Evolutionary conservation across 306 rosid species (phyloP).

Genomic region (Coriaria nepalensis): DNA sequence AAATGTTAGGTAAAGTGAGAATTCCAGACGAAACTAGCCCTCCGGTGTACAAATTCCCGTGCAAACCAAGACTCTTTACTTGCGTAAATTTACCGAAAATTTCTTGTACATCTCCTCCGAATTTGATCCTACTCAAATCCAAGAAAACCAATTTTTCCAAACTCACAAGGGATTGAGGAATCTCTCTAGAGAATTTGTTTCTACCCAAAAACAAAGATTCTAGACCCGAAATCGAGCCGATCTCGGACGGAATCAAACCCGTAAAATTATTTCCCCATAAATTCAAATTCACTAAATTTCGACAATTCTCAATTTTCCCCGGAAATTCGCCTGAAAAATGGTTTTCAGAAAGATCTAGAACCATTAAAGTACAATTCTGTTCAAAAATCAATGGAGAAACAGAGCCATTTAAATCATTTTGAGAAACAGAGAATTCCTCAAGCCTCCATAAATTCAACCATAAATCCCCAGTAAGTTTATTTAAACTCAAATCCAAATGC

Average conservation of each 20-base stretch:
- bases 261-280: too few relatives aligned
- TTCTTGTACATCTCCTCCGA: slow-evolving; percentile 52
- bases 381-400: too few relatives aligned
- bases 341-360: too few relatives aligned
- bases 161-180: slow-evolving; percentile 55
- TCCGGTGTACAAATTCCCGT: slow-evolving; percentile 80
- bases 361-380: too few relatives aligned
- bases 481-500: too few relatives aligned
- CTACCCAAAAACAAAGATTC: slow-evolving; percentile 38
- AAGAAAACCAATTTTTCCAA: slow-evolving; percentile 42
- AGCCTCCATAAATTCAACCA: slow-evolving; percentile 47
- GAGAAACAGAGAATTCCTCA: slow-evolving; percentile 45
- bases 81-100: slow-evolving; percentile 65
- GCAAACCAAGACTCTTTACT: slow-evolving; percentile 57
- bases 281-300: too few relatives aligned
- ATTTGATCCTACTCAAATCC: slow-evolving; percentile 88
- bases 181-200: slow-evolving; percentile 49
- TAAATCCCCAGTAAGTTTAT: too few relatives aligned
- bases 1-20: slow-evolving; percentile 48
- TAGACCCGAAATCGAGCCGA: slow-evolving; percentile 55
- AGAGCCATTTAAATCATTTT: slow-evolving; percentile 51
- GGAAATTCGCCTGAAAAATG: too few relatives aligned
- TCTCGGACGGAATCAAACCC: slow-evolving; percentile 48
- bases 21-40: slow-evolving; percentile 52
- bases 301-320: too few relatives aligned